phyloP scores from a whole-genome alignment of 495 filamentous ascomycete genomes.

The Aspergillus bertholletiae region DNA sequence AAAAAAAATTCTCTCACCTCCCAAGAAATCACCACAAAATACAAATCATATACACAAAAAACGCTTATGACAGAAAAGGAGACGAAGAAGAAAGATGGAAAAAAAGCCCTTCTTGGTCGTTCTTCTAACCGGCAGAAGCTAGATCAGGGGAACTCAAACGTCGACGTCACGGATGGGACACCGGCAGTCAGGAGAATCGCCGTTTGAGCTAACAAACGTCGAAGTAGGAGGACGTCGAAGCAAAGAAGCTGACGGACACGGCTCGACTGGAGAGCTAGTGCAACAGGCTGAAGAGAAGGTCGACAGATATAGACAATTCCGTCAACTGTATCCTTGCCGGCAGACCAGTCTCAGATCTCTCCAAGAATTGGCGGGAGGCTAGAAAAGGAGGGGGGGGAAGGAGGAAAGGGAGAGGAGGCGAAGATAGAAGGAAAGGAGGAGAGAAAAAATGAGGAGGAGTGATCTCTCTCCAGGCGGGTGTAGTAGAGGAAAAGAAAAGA shows the following conservation, averaged over 20 bases:
- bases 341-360: slow-evolving; percentile 41
- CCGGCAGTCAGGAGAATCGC: slow-evolving; percentile 32
- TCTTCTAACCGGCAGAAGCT: slow-evolving; percentile 48
- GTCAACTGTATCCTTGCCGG: slow-evolving; percentile 25
- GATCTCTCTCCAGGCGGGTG: slow-evolving; percentile 50
- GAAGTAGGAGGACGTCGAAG: slow-evolving; percentile 36
- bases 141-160: slow-evolving; percentile 37
- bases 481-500: slow-evolving; percentile 40
- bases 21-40: slow-evolving; percentile 29
- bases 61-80: slow-evolving; percentile 8
- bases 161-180: slow-evolving; percentile 37
- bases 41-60: slow-evolving; percentile 28
- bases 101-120: slow-evolving; percentile 35
- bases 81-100: slow-evolving; percentile 11
- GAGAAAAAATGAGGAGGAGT: slow-evolving; percentile 40
- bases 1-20: slow-evolving; percentile 29
- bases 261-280: slow-evolving; percentile 43
- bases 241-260: slow-evolving; percentile 39
- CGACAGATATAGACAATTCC: slow-evolving; percentile 33
- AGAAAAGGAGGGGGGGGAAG: slow-evolving; percentile 46
- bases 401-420: slow-evolving; percentile 55
- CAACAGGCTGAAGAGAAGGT: slow-evolving; percentile 25
- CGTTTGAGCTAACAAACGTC: slow-evolving; percentile 51
- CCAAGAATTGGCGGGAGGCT: slow-evolving; percentile 52
- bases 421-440: slow-evolving; percentile 55